Evolutionary conservation across 2,329 filamentous ascomycete genomes (phyloP).

Genomic region (Aspergillus sp.): DNA sequence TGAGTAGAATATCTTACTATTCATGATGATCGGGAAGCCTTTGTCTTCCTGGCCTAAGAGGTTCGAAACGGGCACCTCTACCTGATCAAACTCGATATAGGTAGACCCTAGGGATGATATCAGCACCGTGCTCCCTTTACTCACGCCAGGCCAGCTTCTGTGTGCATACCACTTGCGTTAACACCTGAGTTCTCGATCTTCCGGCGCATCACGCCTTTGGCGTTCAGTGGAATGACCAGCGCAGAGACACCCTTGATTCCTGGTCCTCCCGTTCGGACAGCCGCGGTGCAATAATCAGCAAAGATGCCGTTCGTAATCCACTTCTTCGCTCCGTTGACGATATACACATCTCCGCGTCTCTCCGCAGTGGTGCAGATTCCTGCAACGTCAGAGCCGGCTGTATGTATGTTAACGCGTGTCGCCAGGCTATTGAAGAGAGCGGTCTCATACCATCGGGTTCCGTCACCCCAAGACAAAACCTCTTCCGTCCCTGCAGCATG

Average conservation of each 20-base stretch:
- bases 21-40: conserved; percentile 75
- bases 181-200: conserved; percentile 60
- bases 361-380: conserved; percentile 57
- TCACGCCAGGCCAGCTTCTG: too few species aligned
- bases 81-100: conserved; percentile 77
- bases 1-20: conserved; percentile 40
- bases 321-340: conserved; percentile 63
- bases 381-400: conserved; percentile 58
- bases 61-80: conserved; percentile 74
- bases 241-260: conserved; percentile 58
- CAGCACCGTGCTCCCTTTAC: too few species aligned
- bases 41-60: conserved; percentile 75
- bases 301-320: conserved; percentile 62
- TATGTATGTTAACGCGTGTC: background rate
- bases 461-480: conserved; percentile 63
- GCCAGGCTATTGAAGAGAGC: background rate
- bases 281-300: conserved; percentile 59
- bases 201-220: conserved; percentile 49
- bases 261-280: conserved; percentile 57
- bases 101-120: conserved; percentile 43
- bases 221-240: conserved; percentile 56
- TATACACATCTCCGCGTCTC: conserved; percentile 48
- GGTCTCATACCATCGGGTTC: conserved; percentile 29
- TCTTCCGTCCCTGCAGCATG: conserved; percentile 55
- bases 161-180: conserved; percentile 50